Conservation (phyloP, 257 asterid genomes). For the Plectranthus barbatus region DNA sequence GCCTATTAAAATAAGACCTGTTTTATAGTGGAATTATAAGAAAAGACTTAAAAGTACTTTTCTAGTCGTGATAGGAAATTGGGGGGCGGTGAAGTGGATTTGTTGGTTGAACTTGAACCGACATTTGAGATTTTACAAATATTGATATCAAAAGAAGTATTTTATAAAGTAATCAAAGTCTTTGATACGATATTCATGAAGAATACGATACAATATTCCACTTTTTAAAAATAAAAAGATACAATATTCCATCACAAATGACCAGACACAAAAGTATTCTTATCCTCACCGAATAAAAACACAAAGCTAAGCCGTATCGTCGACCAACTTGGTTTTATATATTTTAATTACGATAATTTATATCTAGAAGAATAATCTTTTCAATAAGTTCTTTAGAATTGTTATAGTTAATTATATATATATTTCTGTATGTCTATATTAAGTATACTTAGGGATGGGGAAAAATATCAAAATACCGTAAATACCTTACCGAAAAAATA, state of each 20-base stretch:
- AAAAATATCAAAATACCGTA: too few relatives aligned
- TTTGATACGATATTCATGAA: background rate
- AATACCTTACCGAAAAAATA: too few relatives aligned
- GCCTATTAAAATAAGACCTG: too few relatives aligned
- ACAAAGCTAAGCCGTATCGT: background rate
- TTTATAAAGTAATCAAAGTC: background rate
- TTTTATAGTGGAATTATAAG: too few relatives aligned
- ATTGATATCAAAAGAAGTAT: background rate
- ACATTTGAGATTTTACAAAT: background rate
- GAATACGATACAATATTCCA: background rate
- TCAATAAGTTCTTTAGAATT: background rate
- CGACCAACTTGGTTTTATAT: background rate
- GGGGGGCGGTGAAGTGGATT: background rate
- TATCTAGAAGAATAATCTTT: background rate
- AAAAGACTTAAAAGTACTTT: too few relatives aligned
- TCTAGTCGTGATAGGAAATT: background rate
- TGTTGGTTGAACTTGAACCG: background rate
- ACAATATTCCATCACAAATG: background rate
- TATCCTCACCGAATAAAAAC: background rate
- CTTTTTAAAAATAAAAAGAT: too few relatives aligned
- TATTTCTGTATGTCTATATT: too few relatives aligned
- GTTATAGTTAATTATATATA: background rate
- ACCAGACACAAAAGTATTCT: background rate
- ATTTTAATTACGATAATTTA: too few relatives aligned
- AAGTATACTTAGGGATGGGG: too few relatives aligned